Percentiles rank a stretch among this genome's conserved stretches.
Conservation (phyloP, 2,329 filamentous ascomycete genomes). For the Epichloe typhina region DNA sequence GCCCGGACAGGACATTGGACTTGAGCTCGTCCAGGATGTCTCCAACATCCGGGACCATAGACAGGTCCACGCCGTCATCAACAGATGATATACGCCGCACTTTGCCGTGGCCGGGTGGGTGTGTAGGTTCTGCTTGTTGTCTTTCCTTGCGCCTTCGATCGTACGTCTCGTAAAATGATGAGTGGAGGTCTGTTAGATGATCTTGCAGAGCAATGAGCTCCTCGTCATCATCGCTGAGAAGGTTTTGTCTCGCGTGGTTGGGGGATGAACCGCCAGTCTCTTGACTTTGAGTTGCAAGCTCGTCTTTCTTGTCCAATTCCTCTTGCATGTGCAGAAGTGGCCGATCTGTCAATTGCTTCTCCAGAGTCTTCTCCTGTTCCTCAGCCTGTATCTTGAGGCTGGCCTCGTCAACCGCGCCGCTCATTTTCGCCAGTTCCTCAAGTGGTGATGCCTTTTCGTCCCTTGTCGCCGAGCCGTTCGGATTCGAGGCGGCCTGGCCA, state of each 20-base stretch:
- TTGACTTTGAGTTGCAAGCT: constrained; percentile 14
- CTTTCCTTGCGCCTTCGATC: constrained; percentile 37
- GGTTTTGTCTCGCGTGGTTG: constrained; percentile 47
- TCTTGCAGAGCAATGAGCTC: constrained; percentile 68
- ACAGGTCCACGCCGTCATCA: constrained; percentile 31
- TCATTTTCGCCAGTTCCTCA: constrained; percentile 68
- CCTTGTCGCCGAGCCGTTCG: constrained; percentile 3
- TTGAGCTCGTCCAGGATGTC: constrained; percentile 76
- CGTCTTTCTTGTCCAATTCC: constrained; percentile 69
- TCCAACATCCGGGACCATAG: constrained; percentile 68
- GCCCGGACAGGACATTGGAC: constrained; percentile 56
- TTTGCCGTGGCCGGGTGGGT: constrained; percentile 20
- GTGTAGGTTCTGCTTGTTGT: constrained; percentile 21
- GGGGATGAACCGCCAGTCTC: constrained; percentile 16
- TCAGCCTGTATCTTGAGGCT: constrained; percentile 63
- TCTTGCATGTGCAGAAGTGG: constrained; percentile 89
- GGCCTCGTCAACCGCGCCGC: constrained; percentile 52
- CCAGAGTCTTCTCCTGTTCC: constrained; percentile 76
- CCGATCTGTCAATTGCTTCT: constrained; percentile 78
- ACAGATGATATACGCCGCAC: constrained; percentile 17
- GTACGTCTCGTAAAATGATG: constrained; percentile 72
- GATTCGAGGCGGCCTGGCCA: background rate
- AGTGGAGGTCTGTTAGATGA: constrained; percentile 64
- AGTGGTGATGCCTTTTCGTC: constrained; percentile 33
- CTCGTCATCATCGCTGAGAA: constrained; percentile 77